A percentile compares a stretch with the other conserved stretches of the same genome.
Evolutionary conservation across 306 rosid genomes (phyloP).

Genomic region (Inga oerstediana): DNA sequence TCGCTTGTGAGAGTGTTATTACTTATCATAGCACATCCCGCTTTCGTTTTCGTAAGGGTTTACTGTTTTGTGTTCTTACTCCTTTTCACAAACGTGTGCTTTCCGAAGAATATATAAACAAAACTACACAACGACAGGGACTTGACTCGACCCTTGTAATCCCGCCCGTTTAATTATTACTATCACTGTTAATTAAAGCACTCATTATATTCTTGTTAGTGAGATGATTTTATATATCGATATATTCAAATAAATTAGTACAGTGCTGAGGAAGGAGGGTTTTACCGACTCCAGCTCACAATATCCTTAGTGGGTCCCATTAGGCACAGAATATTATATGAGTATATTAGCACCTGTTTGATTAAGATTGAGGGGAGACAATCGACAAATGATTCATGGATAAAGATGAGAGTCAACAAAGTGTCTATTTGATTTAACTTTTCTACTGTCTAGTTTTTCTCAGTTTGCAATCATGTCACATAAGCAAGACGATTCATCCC

Average conservation of each 20-base stretch:
- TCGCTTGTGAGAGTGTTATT: neutral
- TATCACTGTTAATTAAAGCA: too few species aligned
- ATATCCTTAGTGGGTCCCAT: neutral
- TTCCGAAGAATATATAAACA: neutral
- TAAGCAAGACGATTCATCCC: neutral
- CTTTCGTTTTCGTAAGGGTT: neutral
- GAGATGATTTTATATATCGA: neutral
- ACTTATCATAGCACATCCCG: too few species aligned
- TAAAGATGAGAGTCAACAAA: neutral
- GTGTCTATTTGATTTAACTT: constrained; percentile 28
- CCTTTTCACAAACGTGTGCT: neutral
- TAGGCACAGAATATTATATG: neutral
- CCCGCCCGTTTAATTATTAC: neutral
- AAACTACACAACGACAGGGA: neutral
- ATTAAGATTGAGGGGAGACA: neutral
- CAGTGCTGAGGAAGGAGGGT: neutral
- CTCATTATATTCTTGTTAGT: neutral
- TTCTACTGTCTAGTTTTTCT: constrained; percentile 33
- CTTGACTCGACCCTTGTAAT: neutral
- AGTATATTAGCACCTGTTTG: neutral
- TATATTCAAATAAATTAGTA: neutral
- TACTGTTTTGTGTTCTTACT: neutral
- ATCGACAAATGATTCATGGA: neutral
- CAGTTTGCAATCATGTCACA: constrained; percentile 24
- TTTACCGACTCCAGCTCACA: neutral